These are phyloP conservation scores for Nyssa sinensis DNA, from an alignment of 148 eudicot genomes.

Conservation along the genomic window DNA sequence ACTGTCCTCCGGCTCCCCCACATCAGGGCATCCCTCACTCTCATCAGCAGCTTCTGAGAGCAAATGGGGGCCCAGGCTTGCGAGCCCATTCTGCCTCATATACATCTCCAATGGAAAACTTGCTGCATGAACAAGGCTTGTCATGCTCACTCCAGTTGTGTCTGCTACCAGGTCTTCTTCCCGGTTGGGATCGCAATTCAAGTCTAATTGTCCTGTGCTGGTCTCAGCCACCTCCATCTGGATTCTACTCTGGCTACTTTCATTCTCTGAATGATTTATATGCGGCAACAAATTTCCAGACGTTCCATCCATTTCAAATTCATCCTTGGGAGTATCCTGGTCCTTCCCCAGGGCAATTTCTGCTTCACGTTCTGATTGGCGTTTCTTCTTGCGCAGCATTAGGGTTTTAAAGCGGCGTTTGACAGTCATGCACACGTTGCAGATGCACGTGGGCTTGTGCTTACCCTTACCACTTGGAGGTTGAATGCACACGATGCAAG, in stretches of 20 bases:
- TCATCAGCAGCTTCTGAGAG: slow-evolving; percentile 15
- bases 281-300: slow-evolving; percentile 19
- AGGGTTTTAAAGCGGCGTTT: slow-evolving; percentile 80
- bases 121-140: slow-evolving; percentile 37
- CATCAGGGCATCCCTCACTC: slow-evolving; percentile 6
- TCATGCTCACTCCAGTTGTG: slow-evolving; percentile 23
- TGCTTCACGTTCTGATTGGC: slow-evolving; percentile 54
- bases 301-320: slow-evolving; percentile 22
- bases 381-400: slow-evolving; percentile 64
- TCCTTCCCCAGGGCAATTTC: slow-evolving; percentile 44
- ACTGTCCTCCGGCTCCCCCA: slow-evolving; percentile 1
- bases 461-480: slow-evolving; percentile 95
- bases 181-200: slow-evolving; percentile 66
- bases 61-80: slow-evolving; percentile 23
- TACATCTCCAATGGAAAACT: not conserved
- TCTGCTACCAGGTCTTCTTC: slow-evolving; percentile 45
- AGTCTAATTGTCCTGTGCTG: slow-evolving; percentile 57
- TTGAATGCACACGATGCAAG: slow-evolving; percentile 92
- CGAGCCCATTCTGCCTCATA: slow-evolving; percentile 28
- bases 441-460: slow-evolving; percentile 73
- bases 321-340: slow-evolving; percentile 17
- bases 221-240: slow-evolving; percentile 23
- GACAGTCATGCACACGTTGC: slow-evolving; percentile 79
- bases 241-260: slow-evolving; percentile 12
- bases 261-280: slow-evolving; percentile 23